Percentiles rank a stretch among this genome's conserved stretches.
Evolutionary conservation across 495 filamentous ascomycete genomes (phyloP).

Genomic region (Neurospora sp.): DNA sequence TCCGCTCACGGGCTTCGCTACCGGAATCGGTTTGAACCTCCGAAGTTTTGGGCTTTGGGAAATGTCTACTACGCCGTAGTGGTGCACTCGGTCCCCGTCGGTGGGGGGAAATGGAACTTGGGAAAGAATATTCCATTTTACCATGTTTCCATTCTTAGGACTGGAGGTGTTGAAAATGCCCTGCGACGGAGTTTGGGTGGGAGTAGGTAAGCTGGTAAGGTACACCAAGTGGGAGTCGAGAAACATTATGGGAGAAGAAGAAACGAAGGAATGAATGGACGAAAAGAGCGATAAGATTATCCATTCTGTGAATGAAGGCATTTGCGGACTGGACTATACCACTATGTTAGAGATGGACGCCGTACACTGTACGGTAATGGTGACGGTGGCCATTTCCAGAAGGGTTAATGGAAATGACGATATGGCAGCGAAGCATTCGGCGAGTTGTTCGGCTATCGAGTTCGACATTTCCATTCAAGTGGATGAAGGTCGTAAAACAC

Average conservation of each 20-base stretch:
- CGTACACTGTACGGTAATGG: not conserved
- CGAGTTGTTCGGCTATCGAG: not conserved
- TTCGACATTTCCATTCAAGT: not conserved
- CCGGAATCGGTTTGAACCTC: not conserved
- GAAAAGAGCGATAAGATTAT: not conserved
- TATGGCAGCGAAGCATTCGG: not conserved
- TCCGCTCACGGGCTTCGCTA: not conserved
- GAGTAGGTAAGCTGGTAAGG: not conserved
- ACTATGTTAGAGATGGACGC: not conserved
- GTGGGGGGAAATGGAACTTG: not conserved
- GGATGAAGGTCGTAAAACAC: not conserved
- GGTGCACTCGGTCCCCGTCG: not conserved
- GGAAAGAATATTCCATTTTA: not conserved
- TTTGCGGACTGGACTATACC: not conserved
- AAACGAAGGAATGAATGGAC: not conserved
- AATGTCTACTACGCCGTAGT: not conserved
- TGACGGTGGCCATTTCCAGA: not conserved
- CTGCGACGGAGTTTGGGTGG: not conserved
- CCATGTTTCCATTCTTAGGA: not conserved
- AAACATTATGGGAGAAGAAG: not conserved
- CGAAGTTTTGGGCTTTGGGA: not conserved
- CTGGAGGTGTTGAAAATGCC: not conserved
- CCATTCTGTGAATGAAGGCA: not conserved
- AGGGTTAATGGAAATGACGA: not conserved
- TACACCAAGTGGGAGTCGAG: not conserved